phyloP scores from a whole-genome alignment of 2,329 filamentous ascomycete species.

The Xylaria sp. region DNA sequence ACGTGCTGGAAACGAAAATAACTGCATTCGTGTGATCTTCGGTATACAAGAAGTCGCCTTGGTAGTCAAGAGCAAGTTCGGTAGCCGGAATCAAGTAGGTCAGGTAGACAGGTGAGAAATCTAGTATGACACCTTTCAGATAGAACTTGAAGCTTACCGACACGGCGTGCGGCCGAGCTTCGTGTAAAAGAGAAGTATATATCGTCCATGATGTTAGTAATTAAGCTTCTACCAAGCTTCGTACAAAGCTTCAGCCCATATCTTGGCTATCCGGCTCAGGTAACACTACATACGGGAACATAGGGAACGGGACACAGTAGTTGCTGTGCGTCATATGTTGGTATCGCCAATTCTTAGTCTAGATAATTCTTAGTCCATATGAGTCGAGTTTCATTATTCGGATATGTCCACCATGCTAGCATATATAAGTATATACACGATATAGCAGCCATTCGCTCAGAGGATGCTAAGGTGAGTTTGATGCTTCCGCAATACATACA shows the following conservation, averaged over 20 bases:
- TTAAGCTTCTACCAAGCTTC: conserved; percentile 16
- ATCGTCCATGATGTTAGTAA: not conserved
- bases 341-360: not conserved
- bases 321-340: not conserved
- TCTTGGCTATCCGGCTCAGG: conserved; percentile 9
- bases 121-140: too few species aligned
- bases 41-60: too few species aligned
- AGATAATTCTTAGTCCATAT: not conserved
- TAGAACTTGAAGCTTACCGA: too few species aligned
- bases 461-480: not conserved
- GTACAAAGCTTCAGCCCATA: conserved; percentile 9
- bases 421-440: not conserved
- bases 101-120: too few species aligned
- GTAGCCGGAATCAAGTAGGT: too few species aligned
- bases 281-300: not conserved
- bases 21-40: too few species aligned
- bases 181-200: too few species aligned
- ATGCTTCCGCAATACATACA: conserved; percentile 12
- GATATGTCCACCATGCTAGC: not conserved
- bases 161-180: too few species aligned
- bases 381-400: not conserved
- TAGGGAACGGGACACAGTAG: not conserved
- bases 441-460: not conserved
- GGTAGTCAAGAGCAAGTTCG: too few species aligned
- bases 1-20: too few species aligned